These are phyloP conservation scores for Syzygium jambos DNA, from an alignment of 345 rosid genomes.

Conservation along the genomic window DNA sequence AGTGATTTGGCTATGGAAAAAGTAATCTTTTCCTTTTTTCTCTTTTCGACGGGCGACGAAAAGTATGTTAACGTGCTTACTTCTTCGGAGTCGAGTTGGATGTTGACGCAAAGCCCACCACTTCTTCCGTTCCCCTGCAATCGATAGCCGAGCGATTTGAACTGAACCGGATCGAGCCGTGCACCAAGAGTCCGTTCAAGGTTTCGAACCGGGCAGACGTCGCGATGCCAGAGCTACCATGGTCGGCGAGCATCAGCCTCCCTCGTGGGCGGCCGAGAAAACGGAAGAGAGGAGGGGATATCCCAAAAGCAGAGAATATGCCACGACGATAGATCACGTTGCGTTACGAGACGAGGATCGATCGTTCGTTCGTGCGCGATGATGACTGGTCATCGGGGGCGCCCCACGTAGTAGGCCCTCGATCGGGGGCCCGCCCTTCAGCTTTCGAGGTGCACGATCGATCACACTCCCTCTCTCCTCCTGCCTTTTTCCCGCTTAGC, in stretches of 20 bases:
- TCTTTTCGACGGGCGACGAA: not conserved
- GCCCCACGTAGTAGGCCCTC: too few species aligned
- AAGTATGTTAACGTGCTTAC: not conserved
- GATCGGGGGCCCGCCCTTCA: not conserved
- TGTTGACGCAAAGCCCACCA: not conserved
- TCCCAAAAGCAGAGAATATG: not conserved
- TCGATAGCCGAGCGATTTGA: not conserved
- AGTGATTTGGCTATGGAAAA: not conserved
- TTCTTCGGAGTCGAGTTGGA: not conserved
- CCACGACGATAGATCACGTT: not conserved
- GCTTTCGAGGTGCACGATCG: not conserved
- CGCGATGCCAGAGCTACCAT: not conserved
- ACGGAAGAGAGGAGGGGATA: not conserved
- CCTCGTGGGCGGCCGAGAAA: not conserved
- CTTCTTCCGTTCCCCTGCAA: not conserved
- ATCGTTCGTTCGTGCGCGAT: too few species aligned
- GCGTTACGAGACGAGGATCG: too few species aligned
- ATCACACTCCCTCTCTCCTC: not conserved
- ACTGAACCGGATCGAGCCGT: not conserved
- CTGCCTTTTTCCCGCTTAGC: not conserved
- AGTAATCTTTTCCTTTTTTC: not conserved
- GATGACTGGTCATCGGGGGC: too few species aligned
- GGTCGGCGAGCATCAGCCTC: not conserved
- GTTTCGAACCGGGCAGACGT: too few species aligned
- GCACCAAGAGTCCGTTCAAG: not conserved